These are phyloP conservation scores for Candida dendrica DNA, from an alignment of 805 yeast species.

Conservation along the genomic window DNA sequence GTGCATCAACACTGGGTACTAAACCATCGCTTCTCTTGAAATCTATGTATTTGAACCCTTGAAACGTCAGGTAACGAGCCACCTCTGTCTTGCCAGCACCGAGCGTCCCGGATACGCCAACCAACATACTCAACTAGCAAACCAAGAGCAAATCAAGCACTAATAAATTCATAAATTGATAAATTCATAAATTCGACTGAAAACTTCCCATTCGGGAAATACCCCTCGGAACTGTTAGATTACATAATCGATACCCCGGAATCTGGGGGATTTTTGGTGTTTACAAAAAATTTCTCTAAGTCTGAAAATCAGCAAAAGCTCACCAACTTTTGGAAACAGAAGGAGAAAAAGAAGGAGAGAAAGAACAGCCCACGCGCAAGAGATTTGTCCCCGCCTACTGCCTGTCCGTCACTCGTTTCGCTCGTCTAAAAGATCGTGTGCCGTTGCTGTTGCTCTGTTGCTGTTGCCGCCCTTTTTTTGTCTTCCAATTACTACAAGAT, in stretches of 20 bases:
- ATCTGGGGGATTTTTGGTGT: background rate
- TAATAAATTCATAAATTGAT: too few species aligned
- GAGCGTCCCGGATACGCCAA: conserved; percentile 67
- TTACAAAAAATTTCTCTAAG: background rate
- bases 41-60: conserved; percentile 40
- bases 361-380: too few species aligned
- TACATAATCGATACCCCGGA: background rate
- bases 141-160: too few species aligned
- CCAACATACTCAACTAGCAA: conserved; percentile 40
- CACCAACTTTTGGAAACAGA: too few species aligned
- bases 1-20: conserved; percentile 8
- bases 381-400: too few species aligned
- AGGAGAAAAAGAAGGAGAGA: too few species aligned
- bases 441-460: too few species aligned
- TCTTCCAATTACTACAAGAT: background rate
- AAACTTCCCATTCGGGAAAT: background rate
- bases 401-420: too few species aligned
- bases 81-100: conserved; percentile 64
- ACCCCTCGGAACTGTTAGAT: background rate
- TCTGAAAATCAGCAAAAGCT: too few species aligned
- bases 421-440: too few species aligned
- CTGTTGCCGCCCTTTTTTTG: background rate
- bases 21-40: conserved; percentile 8
- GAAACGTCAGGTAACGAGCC: conserved; percentile 45
- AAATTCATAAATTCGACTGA: too few species aligned